Conservation (phyloP, 2,329 filamentous ascomycete species). For the Coniochaeta prunicola region DNA sequence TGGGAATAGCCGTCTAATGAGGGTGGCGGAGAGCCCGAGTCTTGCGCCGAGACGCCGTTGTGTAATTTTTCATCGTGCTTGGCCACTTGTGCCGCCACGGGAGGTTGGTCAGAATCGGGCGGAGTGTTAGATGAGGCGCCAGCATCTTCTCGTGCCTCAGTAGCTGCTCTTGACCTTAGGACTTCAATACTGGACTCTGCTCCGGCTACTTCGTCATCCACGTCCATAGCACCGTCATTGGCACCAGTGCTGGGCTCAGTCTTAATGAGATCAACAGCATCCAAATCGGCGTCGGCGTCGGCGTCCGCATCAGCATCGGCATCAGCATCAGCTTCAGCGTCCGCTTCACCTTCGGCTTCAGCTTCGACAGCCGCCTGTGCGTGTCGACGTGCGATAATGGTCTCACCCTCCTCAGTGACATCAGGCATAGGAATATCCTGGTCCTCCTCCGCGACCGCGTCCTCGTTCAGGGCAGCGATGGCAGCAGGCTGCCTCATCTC, state of each 20-base stretch:
- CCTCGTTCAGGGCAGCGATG: slow-evolving; percentile 22
- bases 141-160: slow-evolving; percentile 15
- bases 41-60: slow-evolving; percentile 18
- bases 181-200: slow-evolving; percentile 9
- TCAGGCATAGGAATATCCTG: slow-evolving; percentile 47
- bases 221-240: slow-evolving; percentile 9
- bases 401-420: slow-evolving; percentile 35
- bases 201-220: neutral
- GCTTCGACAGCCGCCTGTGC: slow-evolving; percentile 21
- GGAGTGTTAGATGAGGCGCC: slow-evolving; percentile 21
- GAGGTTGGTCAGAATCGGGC: slow-evolving; percentile 18
- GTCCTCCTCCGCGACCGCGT: slow-evolving; percentile 21
- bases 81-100: slow-evolving; percentile 6
- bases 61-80: slow-evolving; percentile 7
- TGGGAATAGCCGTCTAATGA: slow-evolving; percentile 21
- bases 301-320: slow-evolving; percentile 18
- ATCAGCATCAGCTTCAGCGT: slow-evolving; percentile 9
- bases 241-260: slow-evolving; percentile 35
- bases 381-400: slow-evolving; percentile 28
- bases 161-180: slow-evolving; percentile 18
- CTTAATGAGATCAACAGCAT: slow-evolving; percentile 6
- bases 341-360: slow-evolving; percentile 14
- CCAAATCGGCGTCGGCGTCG: slow-evolving; percentile 10
- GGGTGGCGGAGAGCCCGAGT: slow-evolving; percentile 13
- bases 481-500: slow-evolving; percentile 39